A percentile compares a stretch with the other conserved stretches of the same genome.
Conservation (phyloP, 768 basidiomycete genomes). For the Tremella yokohamensis region DNA sequence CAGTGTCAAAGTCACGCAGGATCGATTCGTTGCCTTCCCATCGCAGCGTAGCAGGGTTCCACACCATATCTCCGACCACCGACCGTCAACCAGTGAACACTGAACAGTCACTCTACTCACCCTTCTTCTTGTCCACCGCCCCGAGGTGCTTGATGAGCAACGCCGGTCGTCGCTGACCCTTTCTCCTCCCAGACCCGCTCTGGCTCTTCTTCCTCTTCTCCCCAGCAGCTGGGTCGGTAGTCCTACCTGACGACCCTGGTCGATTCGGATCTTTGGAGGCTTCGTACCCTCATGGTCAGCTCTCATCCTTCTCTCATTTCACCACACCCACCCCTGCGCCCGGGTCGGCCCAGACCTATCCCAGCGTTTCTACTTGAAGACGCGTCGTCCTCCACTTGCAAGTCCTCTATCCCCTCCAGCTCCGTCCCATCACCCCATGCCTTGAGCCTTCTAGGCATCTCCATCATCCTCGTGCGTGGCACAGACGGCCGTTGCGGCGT, state of each 20-base stretch:
- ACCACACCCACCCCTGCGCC: neutral
- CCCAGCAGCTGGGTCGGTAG: neutral
- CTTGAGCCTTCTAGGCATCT: slow-evolving; percentile 22
- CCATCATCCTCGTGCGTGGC: slow-evolving; percentile 20
- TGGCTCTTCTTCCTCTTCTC: slow-evolving; percentile 2
- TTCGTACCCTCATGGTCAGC: slow-evolving; percentile 27
- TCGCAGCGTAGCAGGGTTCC: slow-evolving; percentile 81
- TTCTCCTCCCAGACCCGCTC: slow-evolving; percentile 2
- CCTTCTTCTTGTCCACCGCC: slow-evolving; percentile 44
- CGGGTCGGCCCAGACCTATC: slow-evolving; percentile 1
- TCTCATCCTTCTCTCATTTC: neutral
- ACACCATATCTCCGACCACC: slow-evolving; percentile 96
- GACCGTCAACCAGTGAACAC: slow-evolving; percentile 8
- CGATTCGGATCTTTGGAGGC: slow-evolving; percentile 24
- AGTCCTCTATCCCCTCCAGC: slow-evolving; percentile 80
- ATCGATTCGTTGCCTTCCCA: slow-evolving; percentile 98
- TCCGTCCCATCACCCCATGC: slow-evolving; percentile 66
- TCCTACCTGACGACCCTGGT: neutral
- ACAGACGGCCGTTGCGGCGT: slow-evolving; percentile 5
- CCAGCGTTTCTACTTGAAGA: neutral
- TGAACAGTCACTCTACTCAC: slow-evolving; percentile 24
- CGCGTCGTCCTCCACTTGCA: slow-evolving; percentile 79
- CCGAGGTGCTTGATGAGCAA: slow-evolving; percentile 46
- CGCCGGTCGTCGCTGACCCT: slow-evolving; percentile 26
- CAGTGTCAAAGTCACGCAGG: slow-evolving; percentile 77